Evolutionary conservation across 2,329 filamentous ascomycete genomes (phyloP).

Genomic region (Chaetoscypha palmicola): DNA sequence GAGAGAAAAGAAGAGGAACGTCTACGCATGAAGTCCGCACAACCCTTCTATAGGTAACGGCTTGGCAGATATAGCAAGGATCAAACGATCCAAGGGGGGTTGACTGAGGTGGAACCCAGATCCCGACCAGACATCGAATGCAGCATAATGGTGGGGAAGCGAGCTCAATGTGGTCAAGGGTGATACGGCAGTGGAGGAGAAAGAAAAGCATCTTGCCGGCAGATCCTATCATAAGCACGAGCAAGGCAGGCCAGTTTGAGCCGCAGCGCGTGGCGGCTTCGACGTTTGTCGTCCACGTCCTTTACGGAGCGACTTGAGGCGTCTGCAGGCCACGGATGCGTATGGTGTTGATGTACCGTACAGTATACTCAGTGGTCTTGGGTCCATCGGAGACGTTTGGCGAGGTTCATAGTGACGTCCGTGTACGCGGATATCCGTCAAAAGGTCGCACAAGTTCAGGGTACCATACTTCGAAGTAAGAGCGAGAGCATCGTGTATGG

Average conservation of each 20-base stretch:
- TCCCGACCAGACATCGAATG: constrained; percentile 24
- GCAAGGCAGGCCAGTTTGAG: too few relatives aligned
- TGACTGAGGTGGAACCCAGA: background rate
- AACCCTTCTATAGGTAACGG: constrained; percentile 20
- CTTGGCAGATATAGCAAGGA: constrained; percentile 12
- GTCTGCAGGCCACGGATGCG: background rate
- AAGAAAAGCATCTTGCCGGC: background rate
- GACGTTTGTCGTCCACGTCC: background rate
- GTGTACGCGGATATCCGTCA: too few relatives aligned
- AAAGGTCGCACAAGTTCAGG: background rate
- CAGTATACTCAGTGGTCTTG: background rate
- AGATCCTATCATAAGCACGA: too few relatives aligned
- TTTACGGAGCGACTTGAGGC: background rate
- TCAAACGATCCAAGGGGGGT: constrained; percentile 22
- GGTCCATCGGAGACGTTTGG: background rate
- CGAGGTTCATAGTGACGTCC: too few relatives aligned
- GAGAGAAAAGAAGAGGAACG: too few relatives aligned
- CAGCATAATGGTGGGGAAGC: constrained; percentile 24
- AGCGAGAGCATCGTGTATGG: background rate
- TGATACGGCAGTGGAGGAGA: background rate
- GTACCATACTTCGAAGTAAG: background rate
- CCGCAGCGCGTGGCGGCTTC: background rate
- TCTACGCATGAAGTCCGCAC: constrained; percentile 23
- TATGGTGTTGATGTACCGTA: background rate
- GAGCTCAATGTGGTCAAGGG: constrained; percentile 1